A percentile compares a stretch with the other conserved stretches of the same genome.
phyloP scores from a whole-genome alignment of 805 yeast species.

The Barnettozyma pratensis region DNA sequence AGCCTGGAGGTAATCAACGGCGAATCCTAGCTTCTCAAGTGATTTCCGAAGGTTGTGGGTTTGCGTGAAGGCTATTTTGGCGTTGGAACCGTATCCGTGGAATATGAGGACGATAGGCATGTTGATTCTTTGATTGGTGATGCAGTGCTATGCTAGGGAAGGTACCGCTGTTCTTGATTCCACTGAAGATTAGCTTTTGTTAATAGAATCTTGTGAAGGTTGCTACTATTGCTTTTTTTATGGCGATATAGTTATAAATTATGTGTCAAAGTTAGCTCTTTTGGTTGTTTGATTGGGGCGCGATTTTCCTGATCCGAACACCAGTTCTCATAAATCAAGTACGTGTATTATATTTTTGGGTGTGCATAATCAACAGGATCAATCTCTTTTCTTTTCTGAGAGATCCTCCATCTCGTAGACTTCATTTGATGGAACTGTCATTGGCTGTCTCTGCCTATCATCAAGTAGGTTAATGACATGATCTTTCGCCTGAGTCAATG shows the following conservation, averaged over 20 bases:
- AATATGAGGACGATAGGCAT: constrained; percentile 4
- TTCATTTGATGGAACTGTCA: constrained; percentile 11
- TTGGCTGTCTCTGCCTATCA: constrained; percentile 29
- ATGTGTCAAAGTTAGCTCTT: background rate
- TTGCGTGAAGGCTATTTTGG: background rate
- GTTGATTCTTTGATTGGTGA: background rate
- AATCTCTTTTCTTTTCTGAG: constrained; percentile 17
- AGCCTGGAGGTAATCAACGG: constrained; percentile 1
- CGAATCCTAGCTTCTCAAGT: constrained; percentile 2
- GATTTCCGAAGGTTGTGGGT: background rate
- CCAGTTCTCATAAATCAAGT: too few relatives aligned
- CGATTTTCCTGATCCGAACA: too few relatives aligned
- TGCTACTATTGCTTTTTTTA: background rate
- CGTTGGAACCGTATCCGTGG: constrained; percentile 7
- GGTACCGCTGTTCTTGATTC: background rate
- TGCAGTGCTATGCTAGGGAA: background rate
- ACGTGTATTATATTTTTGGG: too few relatives aligned
- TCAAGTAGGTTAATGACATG: constrained; percentile 57
- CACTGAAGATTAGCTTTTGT: background rate
- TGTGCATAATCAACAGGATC: background rate
- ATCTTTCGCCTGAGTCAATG: constrained; percentile 46
- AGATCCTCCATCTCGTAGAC: constrained; percentile 30
- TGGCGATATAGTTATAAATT: background rate
- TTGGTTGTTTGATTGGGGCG: too few relatives aligned
- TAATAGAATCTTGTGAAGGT: background rate